Evolutionary conservation across 2,329 filamentous ascomycete species (phyloP).

Genomic region (Hypocrella siamensis): DNA sequence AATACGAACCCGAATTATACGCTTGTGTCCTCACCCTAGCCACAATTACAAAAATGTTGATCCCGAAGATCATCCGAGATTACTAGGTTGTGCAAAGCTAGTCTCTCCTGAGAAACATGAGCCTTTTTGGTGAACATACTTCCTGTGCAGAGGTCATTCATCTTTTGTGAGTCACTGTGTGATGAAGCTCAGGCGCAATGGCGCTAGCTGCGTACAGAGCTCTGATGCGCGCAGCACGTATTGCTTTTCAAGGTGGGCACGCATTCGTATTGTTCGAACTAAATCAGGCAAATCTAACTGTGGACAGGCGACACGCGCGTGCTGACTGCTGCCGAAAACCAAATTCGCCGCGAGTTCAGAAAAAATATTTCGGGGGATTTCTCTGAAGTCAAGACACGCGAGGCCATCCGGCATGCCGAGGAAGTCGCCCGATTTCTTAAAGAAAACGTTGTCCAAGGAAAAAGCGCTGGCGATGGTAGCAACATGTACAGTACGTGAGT

Average conservation of each 20-base stretch:
- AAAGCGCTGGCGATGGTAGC: conserved; percentile 22
- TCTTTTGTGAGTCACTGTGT: too few species aligned
- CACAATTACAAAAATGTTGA: too few species aligned
- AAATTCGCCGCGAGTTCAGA: conserved; percentile 63
- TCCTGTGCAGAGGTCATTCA: too few species aligned
- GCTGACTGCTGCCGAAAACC: conserved; percentile 52
- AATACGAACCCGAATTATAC: conserved; percentile 6
- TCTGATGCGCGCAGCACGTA: conserved; percentile 61
- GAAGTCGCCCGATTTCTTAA: conserved; percentile 67
- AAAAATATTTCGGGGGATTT: conserved; percentile 44
- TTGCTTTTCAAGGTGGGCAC: conserved; percentile 68
- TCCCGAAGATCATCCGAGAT: too few species aligned
- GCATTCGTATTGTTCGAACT: neutral
- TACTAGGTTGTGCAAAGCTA: too few species aligned
- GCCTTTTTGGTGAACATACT: too few species aligned
- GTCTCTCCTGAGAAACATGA: too few species aligned
- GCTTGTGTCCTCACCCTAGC: neutral
- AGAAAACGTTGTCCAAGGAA: conserved; percentile 82
- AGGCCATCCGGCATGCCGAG: conserved; percentile 62
- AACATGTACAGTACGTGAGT: conserved; percentile 43
- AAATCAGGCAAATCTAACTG: neutral
- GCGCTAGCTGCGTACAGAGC: conserved; percentile 66
- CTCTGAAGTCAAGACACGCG: conserved; percentile 39
- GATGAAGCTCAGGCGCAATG: too few species aligned
- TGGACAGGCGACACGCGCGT: conserved; percentile 51